Evolutionary conservation across 768 basidiomycete species (phyloP).

Genomic region (Serpula lacrymans): DNA sequence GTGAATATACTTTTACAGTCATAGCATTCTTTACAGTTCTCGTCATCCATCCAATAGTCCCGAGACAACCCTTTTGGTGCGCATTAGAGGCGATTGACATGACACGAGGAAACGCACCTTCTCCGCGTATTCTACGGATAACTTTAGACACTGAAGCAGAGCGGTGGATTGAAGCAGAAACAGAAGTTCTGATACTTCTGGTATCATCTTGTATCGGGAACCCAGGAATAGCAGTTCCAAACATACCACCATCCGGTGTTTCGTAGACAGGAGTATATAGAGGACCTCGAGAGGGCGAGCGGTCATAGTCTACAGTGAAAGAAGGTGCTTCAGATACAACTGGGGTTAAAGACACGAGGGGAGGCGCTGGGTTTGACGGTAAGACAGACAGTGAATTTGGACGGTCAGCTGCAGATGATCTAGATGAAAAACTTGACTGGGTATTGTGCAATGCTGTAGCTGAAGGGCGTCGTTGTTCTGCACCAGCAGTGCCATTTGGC

Average conservation of each 20-base stretch:
- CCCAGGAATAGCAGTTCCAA: constrained; percentile 82
- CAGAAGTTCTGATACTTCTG: constrained; percentile 75
- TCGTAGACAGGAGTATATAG: constrained; percentile 53
- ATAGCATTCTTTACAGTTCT: constrained; percentile 92
- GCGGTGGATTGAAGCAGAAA: constrained; percentile 60
- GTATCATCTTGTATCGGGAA: constrained; percentile 93
- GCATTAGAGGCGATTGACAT: constrained; percentile 6
- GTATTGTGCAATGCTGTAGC: constrained; percentile 39
- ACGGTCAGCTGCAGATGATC: constrained; percentile 49
- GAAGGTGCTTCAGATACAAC: constrained; percentile 78
- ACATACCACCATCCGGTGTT: constrained; percentile 48
- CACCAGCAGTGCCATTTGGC: constrained; percentile 25
- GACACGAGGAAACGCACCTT: constrained; percentile 48
- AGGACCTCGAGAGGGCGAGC: constrained; percentile 50
- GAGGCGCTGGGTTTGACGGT: constrained; percentile 63
- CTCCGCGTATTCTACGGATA: constrained; percentile 85
- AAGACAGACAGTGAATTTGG: constrained; percentile 54
- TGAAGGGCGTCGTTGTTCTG: constrained; percentile 63
- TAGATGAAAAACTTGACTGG: constrained; percentile 46
- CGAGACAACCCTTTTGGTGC: constrained; percentile 72
- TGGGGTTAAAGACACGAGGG: constrained; percentile 81
- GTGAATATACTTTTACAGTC: constrained; percentile 95
- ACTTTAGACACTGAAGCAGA: constrained; percentile 88
- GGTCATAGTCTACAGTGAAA: constrained; percentile 62
- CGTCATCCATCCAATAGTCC: constrained; percentile 99